Conservation (phyloP, 305 asterid species). For the Solanum chacoense region DNA sequence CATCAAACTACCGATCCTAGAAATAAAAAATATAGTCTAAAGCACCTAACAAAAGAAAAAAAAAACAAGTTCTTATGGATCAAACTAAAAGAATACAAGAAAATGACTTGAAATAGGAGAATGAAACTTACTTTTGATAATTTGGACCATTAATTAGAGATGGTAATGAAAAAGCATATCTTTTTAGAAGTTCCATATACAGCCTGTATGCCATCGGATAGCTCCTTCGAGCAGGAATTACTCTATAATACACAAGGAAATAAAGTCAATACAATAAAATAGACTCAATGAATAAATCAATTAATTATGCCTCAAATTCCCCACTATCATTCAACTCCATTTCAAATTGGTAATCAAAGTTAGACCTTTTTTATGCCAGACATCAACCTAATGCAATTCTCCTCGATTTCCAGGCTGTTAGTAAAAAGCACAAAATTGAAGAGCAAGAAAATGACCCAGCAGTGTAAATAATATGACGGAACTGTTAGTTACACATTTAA, state of each 20-base stretch:
- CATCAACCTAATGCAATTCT: background rate
- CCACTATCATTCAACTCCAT: background rate
- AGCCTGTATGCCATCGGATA: constrained; percentile 14
- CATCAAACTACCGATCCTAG: background rate
- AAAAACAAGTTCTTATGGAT: background rate
- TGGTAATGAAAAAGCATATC: constrained; percentile 15
- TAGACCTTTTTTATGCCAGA: background rate
- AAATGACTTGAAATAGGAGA: background rate
- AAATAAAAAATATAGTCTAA: background rate
- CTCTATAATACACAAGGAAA: constrained; percentile 1
- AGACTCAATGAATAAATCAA: background rate
- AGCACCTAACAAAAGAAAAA: background rate
- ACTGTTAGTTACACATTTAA: background rate
- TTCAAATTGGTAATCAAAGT: background rate
- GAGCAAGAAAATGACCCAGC: background rate
- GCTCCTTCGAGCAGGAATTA: constrained; percentile 10
- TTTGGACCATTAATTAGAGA: constrained; percentile 11
- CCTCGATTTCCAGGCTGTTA: background rate
- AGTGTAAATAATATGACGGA: background rate
- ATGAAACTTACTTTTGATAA: constrained; percentile 6
- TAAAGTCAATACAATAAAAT: background rate
- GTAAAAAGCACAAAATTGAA: background rate
- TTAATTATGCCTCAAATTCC: background rate
- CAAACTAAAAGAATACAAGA: background rate
- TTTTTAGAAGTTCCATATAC: constrained; percentile 17